Evolutionary conservation across 257 asterid species (phyloP).

Genomic region (Penstemon newberryi): DNA sequence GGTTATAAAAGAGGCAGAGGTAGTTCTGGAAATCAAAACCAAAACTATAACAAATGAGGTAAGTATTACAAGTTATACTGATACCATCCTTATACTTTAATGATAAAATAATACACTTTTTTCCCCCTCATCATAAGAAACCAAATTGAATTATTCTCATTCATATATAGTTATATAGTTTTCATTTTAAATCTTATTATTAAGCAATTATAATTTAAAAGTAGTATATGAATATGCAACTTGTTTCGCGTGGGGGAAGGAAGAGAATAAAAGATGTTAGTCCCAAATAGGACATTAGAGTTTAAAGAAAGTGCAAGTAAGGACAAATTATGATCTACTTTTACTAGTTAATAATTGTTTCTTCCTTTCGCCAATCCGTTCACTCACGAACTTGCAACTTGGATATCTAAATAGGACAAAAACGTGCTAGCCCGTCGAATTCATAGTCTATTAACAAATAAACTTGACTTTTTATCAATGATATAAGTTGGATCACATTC

Average conservation of each 20-base stretch:
- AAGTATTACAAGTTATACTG: no score
- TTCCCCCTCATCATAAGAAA: no score
- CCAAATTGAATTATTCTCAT: no score
- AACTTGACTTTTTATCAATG: no score
- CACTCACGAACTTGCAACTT: conserved; percentile 17
- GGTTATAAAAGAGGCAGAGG: no score
- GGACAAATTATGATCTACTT: conserved; percentile 9
- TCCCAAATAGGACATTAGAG: no score
- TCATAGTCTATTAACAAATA: not conserved
- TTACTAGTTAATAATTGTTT: conserved; percentile 1
- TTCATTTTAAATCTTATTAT: not conserved
- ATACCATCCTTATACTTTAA: no score
- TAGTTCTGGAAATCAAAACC: no score
- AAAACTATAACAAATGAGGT: no score
- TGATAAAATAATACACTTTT: no score
- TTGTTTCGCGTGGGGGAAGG: no score
- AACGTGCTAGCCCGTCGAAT: not conserved
- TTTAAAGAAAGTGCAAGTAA: not conserved
- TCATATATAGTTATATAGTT: not conserved
- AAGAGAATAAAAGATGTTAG: no score
- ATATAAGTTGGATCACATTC: not conserved
- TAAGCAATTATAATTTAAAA: not conserved
- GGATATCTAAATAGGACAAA: not conserved
- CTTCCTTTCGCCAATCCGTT: not conserved
- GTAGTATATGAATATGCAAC: not conserved